Evolutionary conservation across 257 asterid genomes (phyloP).

Genomic region (Solanum lycopersicoides): DNA sequence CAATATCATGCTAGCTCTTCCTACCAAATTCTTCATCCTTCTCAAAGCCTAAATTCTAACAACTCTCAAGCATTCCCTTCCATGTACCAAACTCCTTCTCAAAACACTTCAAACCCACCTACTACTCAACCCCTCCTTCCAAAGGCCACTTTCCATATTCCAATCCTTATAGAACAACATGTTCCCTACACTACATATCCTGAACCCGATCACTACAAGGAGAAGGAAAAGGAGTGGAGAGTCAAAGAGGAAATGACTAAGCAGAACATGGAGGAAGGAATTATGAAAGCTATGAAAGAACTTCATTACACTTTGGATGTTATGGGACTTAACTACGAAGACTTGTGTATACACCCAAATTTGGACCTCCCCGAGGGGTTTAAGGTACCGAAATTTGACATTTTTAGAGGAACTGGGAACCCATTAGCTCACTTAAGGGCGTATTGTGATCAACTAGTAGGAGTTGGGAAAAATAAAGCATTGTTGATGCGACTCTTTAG

Average conservation of each 20-base stretch:
- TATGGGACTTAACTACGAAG: neutral
- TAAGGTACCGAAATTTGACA: neutral
- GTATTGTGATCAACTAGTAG: neutral
- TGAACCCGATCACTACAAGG: neutral
- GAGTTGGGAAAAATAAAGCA: neutral
- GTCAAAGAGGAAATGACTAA: neutral
- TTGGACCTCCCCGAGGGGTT: neutral
- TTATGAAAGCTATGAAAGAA: neutral
- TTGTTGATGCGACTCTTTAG: neutral
- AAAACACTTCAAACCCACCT: neutral
- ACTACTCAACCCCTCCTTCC: neutral
- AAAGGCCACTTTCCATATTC: neutral
- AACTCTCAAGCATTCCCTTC: neutral
- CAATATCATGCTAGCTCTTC: too few relatives aligned
- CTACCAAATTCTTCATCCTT: too few relatives aligned
- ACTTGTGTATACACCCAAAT: neutral
- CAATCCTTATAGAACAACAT: neutral
- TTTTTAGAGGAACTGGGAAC: neutral
- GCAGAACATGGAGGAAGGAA: neutral
- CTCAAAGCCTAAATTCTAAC: too few relatives aligned
- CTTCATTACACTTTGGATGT: neutral
- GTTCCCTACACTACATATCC: neutral
- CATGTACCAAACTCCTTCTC: neutral
- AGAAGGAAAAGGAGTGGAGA: neutral
- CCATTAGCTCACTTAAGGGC: neutral